Evolutionary conservation across 352 stramenopile species (phyloP).

Genomic region (Pythium aphanidermatum): DNA sequence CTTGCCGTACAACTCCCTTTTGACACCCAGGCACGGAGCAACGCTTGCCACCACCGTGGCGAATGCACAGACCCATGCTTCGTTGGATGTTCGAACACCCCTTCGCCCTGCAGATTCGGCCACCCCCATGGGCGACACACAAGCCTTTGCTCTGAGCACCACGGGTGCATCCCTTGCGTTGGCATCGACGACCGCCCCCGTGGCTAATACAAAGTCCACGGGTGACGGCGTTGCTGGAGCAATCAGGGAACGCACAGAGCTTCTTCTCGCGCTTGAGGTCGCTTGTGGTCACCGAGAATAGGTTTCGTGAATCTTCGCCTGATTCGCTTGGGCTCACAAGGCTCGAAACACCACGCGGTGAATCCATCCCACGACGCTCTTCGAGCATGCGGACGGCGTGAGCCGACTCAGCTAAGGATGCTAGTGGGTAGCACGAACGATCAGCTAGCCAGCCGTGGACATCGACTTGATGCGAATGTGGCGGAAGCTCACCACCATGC

Average conservation of each 20-base stretch:
- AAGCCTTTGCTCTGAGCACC: slow-evolving; percentile 76
- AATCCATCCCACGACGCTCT: slow-evolving; percentile 19
- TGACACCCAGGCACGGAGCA: slow-evolving; percentile 68
- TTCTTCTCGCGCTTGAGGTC: slow-evolving; percentile 62
- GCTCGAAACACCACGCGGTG: slow-evolving; percentile 10
- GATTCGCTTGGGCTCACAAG: slow-evolving; percentile 8
- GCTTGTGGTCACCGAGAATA: slow-evolving; percentile 7
- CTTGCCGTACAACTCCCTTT: slow-evolving; percentile 82
- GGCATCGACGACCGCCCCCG: slow-evolving; percentile 68
- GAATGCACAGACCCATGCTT: slow-evolving; percentile 75
- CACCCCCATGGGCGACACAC: slow-evolving; percentile 78
- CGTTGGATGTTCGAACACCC: slow-evolving; percentile 84
- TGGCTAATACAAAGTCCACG: slow-evolving; percentile 79
- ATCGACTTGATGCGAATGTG: slow-evolving; percentile 25
- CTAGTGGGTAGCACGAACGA: slow-evolving; percentile 32
- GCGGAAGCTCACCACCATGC: slow-evolving; percentile 18
- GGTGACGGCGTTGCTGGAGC: slow-evolving; percentile 71
- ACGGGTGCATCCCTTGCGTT: slow-evolving; percentile 77
- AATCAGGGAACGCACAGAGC: slow-evolving; percentile 66
- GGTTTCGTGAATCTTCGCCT: slow-evolving; percentile 11
- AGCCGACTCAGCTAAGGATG: slow-evolving; percentile 52
- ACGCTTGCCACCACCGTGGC: slow-evolving; percentile 44
- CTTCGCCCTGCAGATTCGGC: slow-evolving; percentile 69
- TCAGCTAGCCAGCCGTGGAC: slow-evolving; percentile 31
- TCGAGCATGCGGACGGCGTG: slow-evolving; percentile 49